Evolutionary conservation across 176 grass and related monocot species (phyloP).

Genomic region (Saccharum spontaneum): DNA sequence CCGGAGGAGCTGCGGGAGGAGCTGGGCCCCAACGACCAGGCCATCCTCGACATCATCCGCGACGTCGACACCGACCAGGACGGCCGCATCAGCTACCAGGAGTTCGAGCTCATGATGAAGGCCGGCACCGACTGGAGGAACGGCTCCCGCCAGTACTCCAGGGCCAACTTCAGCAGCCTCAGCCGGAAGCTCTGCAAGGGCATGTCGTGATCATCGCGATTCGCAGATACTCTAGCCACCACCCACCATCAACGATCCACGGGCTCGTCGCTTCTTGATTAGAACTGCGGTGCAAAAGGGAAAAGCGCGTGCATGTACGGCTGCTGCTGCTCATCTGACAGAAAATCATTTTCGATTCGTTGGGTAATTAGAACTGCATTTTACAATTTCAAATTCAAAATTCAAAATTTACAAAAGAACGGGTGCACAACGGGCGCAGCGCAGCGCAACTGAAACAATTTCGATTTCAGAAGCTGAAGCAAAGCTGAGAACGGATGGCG

Average conservation of each 20-base stretch:
- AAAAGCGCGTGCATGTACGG: neutral
- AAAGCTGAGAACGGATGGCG: too few species aligned
- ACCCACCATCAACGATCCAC: neutral
- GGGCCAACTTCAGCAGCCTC: slow-evolving; percentile 58
- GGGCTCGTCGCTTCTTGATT: too few species aligned
- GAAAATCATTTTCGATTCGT: neutral
- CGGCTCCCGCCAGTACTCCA: slow-evolving; percentile 54
- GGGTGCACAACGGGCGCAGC: neutral
- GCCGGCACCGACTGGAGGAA: slow-evolving; percentile 82
- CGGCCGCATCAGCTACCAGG: slow-evolving; percentile 80
- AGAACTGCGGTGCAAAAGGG: neutral
- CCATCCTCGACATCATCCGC: slow-evolving; percentile 73
- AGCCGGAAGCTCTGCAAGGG: slow-evolving; percentile 65
- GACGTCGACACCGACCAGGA: slow-evolving; percentile 84
- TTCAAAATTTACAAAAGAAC: neutral
- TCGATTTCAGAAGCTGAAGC: too few species aligned
- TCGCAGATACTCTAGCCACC: too few species aligned
- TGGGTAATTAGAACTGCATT: neutral
- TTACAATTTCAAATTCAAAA: neutral
- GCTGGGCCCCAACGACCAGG: slow-evolving; percentile 63
- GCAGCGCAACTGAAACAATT: neutral
- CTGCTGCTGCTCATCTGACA: neutral
- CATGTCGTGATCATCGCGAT: neutral
- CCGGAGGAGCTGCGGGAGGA: slow-evolving; percentile 71
- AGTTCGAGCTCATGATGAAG: slow-evolving; percentile 97